A percentile compares a stretch with the other conserved stretches of the same genome.
Conservation (phyloP, 257 asterid species). For the Salvia hispanica region DNA sequence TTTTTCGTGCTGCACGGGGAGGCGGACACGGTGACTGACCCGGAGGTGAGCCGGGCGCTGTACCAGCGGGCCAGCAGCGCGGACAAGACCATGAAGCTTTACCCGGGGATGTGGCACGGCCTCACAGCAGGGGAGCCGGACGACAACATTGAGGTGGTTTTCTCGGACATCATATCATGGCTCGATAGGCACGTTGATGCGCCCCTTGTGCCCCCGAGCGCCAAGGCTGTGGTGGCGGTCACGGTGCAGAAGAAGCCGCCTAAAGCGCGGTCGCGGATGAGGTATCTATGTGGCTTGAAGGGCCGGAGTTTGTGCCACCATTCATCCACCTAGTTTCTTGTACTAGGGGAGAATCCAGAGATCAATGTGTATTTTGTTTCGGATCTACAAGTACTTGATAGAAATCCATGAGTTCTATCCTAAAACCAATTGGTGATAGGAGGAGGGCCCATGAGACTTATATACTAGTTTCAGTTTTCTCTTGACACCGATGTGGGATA, state of each 20-base stretch:
- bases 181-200: constrained; percentile 50
- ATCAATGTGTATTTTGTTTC: background rate
- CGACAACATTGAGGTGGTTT: constrained; percentile 51
- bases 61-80: constrained; percentile 65
- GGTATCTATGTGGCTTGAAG: constrained; percentile 61
- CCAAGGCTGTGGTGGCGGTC: background rate
- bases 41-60: constrained; percentile 77
- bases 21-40: constrained; percentile 87
- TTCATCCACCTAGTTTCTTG: constrained; percentile 42
- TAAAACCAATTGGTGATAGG: too few relatives aligned
- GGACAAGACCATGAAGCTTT: constrained; percentile 84
- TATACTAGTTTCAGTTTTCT: too few relatives aligned
- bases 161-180: constrained; percentile 78
- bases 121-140: constrained; percentile 57
- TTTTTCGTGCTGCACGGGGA: constrained; percentile 90
- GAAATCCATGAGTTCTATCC: too few relatives aligned
- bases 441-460: too few relatives aligned
- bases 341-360: background rate
- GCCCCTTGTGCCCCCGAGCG: background rate
- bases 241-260: constrained; percentile 23
- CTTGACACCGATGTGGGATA: too few relatives aligned
- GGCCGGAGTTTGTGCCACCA: constrained; percentile 52
- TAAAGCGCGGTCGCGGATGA: constrained; percentile 34
- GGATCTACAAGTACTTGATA: too few relatives aligned
- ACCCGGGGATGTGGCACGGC: constrained; percentile 82